A percentile compares a stretch with the other conserved stretches of the same genome.
These are phyloP conservation scores for Sanghuangporus sanghuang DNA, from an alignment of 1,284 basidiomycete species.

Conservation along the genomic window DNA sequence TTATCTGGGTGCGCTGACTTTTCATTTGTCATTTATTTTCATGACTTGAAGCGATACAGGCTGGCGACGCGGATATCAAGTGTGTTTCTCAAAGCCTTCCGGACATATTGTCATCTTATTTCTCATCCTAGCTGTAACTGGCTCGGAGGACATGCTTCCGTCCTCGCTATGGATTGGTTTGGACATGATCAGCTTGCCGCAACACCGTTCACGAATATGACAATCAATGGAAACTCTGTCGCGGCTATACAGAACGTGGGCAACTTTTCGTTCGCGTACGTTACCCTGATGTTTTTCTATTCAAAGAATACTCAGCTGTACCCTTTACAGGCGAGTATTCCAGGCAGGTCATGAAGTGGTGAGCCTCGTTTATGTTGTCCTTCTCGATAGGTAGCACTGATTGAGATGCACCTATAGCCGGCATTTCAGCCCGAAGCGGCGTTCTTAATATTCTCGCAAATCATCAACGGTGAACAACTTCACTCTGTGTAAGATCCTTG, in stretches of 20 bases:
- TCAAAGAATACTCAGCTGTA: neutral
- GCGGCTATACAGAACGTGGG: slow-evolving; percentile 59
- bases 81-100: slow-evolving; percentile 20
- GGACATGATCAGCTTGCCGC: slow-evolving; percentile 43
- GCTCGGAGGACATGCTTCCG: slow-evolving; percentile 50
- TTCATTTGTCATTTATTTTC: neutral
- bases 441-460: slow-evolving; percentile 51
- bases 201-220: slow-evolving; percentile 54
- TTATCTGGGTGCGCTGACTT: slow-evolving; percentile 48
- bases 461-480: slow-evolving; percentile 44
- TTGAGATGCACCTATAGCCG: slow-evolving; percentile 32
- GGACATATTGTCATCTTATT: slow-evolving; percentile 15
- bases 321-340: slow-evolving; percentile 40
- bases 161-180: slow-evolving; percentile 59
- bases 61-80: slow-evolving; percentile 64
- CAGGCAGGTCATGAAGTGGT: slow-evolving; percentile 57
- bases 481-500: slow-evolving; percentile 42
- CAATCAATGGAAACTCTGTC: slow-evolving; percentile 42
- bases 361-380: slow-evolving; percentile 23
- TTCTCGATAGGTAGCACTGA: neutral
- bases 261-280: slow-evolving; percentile 59
- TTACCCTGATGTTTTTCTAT: slow-evolving; percentile 14
- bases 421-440: slow-evolving; percentile 54
- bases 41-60: slow-evolving; percentile 31
- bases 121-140: slow-evolving; percentile 48